These are phyloP conservation scores for Bullera alba DNA, from an alignment of 768 basidiomycete genomes.

Conservation along the genomic window DNA sequence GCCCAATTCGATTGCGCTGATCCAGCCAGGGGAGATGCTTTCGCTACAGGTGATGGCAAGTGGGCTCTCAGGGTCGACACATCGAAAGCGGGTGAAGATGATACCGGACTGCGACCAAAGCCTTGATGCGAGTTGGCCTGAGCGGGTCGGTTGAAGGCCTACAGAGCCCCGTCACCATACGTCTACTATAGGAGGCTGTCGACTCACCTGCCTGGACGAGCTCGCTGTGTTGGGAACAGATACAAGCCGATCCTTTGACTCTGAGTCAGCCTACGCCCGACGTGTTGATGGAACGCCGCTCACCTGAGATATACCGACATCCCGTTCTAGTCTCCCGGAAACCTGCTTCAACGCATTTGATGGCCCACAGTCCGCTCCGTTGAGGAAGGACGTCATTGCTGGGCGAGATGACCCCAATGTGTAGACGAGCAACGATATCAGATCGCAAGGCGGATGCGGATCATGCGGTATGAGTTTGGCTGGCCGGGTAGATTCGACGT, in stretches of 20 bases:
- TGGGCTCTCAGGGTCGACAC: slow-evolving; percentile 26
- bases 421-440: too few species aligned
- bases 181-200: background rate
- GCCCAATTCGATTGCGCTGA: slow-evolving; percentile 5
- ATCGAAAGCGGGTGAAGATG: slow-evolving; percentile 22
- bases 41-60: slow-evolving; percentile 11
- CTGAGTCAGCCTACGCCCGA: background rate
- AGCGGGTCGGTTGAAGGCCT: slow-evolving; percentile 8
- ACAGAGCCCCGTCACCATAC: background rate
- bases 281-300: background rate
- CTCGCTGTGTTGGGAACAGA: slow-evolving; percentile 25
- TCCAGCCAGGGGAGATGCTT: background rate
- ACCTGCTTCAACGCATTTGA: slow-evolving; percentile 31
- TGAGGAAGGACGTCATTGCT: slow-evolving; percentile 28
- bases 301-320: slow-evolving; percentile 28
- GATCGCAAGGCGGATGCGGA: too few species aligned
- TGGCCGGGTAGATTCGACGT: too few species aligned
- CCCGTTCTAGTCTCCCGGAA: slow-evolving; percentile 23
- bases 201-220: slow-evolving; percentile 22
- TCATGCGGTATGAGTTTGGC: too few species aligned
- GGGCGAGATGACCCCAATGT: too few species aligned
- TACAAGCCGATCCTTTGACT: slow-evolving; percentile 23
- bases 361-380: slow-evolving; percentile 34
- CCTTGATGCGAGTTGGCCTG: background rate
- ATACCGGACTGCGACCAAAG: background rate